A percentile compares a stretch with the other conserved stretches of the same genome.
Evolutionary conservation across 768 basidiomycete genomes (phyloP).

Genomic region (Botryobasidium botryosum): DNA sequence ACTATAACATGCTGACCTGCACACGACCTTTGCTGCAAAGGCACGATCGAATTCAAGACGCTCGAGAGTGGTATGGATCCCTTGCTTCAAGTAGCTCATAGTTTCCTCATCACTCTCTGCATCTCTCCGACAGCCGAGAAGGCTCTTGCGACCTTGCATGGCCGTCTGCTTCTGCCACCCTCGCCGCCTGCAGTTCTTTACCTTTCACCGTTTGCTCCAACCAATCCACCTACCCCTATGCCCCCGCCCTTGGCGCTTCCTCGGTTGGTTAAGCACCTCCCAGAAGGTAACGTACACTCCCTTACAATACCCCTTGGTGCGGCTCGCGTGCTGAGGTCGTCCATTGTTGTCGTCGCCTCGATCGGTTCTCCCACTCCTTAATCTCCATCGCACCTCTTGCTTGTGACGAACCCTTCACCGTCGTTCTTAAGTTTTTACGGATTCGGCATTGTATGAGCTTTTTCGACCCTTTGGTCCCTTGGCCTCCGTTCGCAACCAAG

Average conservation of each 20-base stretch:
- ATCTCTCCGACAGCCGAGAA: conserved; percentile 49
- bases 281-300: too few relatives aligned
- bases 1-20: neutral
- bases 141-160: conserved; percentile 69
- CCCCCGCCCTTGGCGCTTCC: conserved; percentile 64
- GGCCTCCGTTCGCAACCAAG: conserved; percentile 53
- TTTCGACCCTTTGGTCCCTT: conserved; percentile 75
- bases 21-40: conserved; percentile 21
- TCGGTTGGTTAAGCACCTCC: conserved; percentile 73
- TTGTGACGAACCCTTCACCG: too few relatives aligned
- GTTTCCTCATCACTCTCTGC: conserved; percentile 7
- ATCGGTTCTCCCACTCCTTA: too few relatives aligned
- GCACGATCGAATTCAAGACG: conserved; percentile 72
- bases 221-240: conserved; percentile 53
- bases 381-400: too few relatives aligned
- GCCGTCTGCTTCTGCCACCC: conserved; percentile 47
- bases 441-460: conserved; percentile 65
- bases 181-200: conserved; percentile 42
- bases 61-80: conserved; percentile 54
- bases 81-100: conserved; percentile 6
- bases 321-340: too few relatives aligned
- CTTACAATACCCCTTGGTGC: too few relatives aligned
- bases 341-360: too few relatives aligned
- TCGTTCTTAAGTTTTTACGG: too few relatives aligned
- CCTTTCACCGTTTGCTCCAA: conserved; percentile 72